A percentile compares a stretch with the other conserved stretches of the same genome.
These are phyloP conservation scores for Apostasia ramifera DNA, from an alignment of 106 monocot species.

Conservation along the genomic window DNA sequence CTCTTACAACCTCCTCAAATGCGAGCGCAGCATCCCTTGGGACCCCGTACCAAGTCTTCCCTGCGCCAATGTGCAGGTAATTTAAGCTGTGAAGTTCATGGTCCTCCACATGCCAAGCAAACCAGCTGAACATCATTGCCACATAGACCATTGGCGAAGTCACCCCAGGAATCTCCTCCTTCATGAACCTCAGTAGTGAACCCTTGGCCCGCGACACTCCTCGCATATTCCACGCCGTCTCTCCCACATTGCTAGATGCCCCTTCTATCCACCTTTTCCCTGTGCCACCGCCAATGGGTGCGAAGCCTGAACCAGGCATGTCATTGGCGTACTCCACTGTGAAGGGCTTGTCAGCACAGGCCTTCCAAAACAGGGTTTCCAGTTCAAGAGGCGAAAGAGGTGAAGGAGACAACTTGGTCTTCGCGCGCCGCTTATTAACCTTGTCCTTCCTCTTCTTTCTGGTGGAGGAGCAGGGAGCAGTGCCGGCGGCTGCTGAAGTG, in stretches of 20 bases:
- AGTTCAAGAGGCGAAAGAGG: slow-evolving; percentile 38
- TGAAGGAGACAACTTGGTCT: neutral
- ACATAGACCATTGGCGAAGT: slow-evolving; percentile 87
- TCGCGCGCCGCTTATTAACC: neutral
- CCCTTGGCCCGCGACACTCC: slow-evolving; percentile 57
- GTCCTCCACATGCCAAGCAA: slow-evolving; percentile 92
- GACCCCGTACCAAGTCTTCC: slow-evolving; percentile 88
- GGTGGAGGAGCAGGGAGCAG: neutral
- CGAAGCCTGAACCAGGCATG: slow-evolving; percentile 78
- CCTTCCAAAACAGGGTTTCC: slow-evolving; percentile 75
- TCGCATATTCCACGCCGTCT: slow-evolving; percentile 87
- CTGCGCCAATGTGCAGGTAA: slow-evolving; percentile 73
- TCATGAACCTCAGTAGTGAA: slow-evolving; percentile 72
- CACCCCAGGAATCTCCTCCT: slow-evolving; percentile 85
- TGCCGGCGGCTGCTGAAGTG: neutral
- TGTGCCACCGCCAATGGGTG: neutral
- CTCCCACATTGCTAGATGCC: slow-evolving; percentile 45
- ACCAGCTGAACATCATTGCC: slow-evolving; percentile 93
- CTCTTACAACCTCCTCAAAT: slow-evolving; percentile 78
- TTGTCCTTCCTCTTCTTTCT: slow-evolving; percentile 5
- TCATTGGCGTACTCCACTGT: slow-evolving; percentile 83
- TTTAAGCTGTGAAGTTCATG: slow-evolving; percentile 90
- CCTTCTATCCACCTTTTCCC: slow-evolving; percentile 28
- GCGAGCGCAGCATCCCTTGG: slow-evolving; percentile 73
- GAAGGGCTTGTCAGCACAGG: slow-evolving; percentile 52